Conservation (phyloP, 306 rosid genomes). For the Rosa rugosa region DNA sequence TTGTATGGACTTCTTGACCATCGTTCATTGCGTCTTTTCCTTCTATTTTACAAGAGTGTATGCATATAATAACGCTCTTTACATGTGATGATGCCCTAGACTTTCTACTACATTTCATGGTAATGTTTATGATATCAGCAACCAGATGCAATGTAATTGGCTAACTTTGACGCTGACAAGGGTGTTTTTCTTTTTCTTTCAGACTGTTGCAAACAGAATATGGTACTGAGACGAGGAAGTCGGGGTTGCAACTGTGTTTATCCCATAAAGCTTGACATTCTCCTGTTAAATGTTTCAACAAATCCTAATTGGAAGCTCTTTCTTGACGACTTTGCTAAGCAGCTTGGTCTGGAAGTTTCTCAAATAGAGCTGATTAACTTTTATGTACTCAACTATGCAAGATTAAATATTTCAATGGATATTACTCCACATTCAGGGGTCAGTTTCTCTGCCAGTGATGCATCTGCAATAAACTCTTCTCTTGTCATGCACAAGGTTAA, state of each 20-base stretch:
- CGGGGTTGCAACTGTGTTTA: conserved; percentile 74
- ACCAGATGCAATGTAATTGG: not conserved
- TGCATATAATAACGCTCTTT: not conserved
- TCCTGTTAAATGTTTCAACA: conserved; percentile 79
- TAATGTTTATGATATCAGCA: not conserved
- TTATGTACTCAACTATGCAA: conserved; percentile 57
- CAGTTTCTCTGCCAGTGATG: conserved; percentile 69
- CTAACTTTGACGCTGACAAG: conserved; percentile 20
- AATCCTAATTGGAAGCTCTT: conserved; percentile 63
- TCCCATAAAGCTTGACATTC: conserved; percentile 91
- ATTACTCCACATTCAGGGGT: conserved; percentile 70
- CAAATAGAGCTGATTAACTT: conserved; percentile 83
- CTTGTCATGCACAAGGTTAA: conserved; percentile 69
- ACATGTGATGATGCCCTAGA: not conserved
- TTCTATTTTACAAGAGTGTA: not conserved
- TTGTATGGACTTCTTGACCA: not conserved
- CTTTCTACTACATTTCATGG: conserved; percentile 1
- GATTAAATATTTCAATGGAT: conserved; percentile 85
- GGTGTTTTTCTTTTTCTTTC: conserved; percentile 34
- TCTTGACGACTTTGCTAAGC: conserved; percentile 62
- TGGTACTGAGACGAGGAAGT: conserved; percentile 71
- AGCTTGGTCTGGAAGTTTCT: conserved; percentile 56
- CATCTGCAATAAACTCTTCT: conserved; percentile 64
- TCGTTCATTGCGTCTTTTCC: not conserved
- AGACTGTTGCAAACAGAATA: conserved; percentile 85